Evolutionary conservation across 441 rosid species (phyloP).

Genomic region (Gossypium gossypioides): DNA sequence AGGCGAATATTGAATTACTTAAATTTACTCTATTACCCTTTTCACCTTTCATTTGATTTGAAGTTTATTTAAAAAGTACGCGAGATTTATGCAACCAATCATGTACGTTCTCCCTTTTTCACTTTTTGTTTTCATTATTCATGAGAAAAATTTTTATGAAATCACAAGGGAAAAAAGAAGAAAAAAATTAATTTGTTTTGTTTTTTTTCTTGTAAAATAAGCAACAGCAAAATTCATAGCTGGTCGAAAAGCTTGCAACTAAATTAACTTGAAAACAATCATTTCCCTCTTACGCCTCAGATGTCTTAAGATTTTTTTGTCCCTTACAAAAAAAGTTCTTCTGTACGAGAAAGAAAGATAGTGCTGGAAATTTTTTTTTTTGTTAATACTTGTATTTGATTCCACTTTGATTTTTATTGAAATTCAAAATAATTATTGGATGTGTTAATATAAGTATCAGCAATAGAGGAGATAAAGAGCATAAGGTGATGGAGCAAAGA

Average conservation of each 20-base stretch:
- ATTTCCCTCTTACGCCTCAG: background rate
- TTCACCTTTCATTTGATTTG: background rate
- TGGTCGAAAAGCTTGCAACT: background rate
- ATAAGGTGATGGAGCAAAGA: too few species aligned
- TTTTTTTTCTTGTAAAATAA: background rate
- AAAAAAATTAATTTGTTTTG: background rate
- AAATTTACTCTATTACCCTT: slow-evolving; percentile 25
- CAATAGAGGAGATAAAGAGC: too few species aligned
- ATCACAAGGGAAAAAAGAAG: too few species aligned
- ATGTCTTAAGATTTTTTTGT: too few species aligned
- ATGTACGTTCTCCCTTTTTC: background rate
- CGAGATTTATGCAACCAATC: slow-evolving; percentile 11
- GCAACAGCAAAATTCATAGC: background rate
- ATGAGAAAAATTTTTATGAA: too few species aligned
- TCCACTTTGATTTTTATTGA: too few species aligned
- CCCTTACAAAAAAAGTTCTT: too few species aligned
- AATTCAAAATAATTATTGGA: too few species aligned
- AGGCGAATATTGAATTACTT: slow-evolving; percentile 4
- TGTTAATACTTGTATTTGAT: too few species aligned
- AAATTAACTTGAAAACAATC: background rate
- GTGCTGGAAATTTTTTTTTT: too few species aligned
- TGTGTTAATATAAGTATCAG: too few species aligned
- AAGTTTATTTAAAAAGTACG: background rate
- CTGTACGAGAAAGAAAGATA: background rate
- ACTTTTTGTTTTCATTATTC: background rate